Evolutionary conservation across 2,329 filamentous ascomycete species (phyloP).

Genomic region (Teratosphaeria viscida): DNA sequence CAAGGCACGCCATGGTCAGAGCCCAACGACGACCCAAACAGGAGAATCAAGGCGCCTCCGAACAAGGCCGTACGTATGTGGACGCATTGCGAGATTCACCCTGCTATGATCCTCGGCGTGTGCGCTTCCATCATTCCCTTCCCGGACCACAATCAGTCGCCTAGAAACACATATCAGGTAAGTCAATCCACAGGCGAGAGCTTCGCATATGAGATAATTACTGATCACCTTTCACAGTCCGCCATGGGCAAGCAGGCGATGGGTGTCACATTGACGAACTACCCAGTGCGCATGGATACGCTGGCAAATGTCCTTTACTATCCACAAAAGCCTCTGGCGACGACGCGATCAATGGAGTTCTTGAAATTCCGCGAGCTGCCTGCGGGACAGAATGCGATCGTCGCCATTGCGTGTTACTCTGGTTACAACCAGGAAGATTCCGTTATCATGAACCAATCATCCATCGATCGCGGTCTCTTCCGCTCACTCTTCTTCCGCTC

Average conservation of each 20-base stretch:
- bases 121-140: conserved; percentile 99
- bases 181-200: background rate
- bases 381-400: conserved; percentile 94
- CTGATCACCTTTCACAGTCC: conserved; percentile 54
- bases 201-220: background rate
- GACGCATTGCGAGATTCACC: conserved; percentile 98
- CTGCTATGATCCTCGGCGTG: conserved; percentile 96
- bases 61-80: conserved; percentile 84
- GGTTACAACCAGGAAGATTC: conserved; percentile 99
- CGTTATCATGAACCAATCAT: conserved; percentile 99
- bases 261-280: conserved; percentile 98
- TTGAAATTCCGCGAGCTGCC: conserved; percentile 95
- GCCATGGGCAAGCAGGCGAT: conserved; percentile 99
- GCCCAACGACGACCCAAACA: conserved; percentile 62
- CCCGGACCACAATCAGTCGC: conserved; percentile 96
- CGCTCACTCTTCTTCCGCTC: conserved; percentile 95
- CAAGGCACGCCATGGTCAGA: conserved; percentile 33
- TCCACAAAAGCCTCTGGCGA: conserved; percentile 92
- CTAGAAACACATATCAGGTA: conserved; percentile 69
- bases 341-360: conserved; percentile 96
- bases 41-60: conserved; percentile 76
- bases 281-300: conserved; percentile 93
- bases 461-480: conserved; percentile 95
- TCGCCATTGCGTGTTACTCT: conserved; percentile 93
- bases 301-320: conserved; percentile 99